These are phyloP conservation scores for Aspergillus haitiensis DNA, from an alignment of 495 filamentous ascomycete genomes.

Conservation along the genomic window DNA sequence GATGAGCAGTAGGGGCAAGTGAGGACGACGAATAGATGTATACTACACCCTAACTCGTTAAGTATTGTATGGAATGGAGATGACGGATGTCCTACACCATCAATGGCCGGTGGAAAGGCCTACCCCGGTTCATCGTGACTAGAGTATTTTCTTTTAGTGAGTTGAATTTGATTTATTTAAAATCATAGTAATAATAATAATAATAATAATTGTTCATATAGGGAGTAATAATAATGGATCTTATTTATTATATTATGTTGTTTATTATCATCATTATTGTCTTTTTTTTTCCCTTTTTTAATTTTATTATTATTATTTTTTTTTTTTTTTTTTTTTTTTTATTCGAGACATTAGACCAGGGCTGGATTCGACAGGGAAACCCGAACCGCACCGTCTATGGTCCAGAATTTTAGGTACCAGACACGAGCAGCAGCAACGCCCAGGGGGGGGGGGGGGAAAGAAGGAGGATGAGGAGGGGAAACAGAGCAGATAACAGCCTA, in stretches of 20 bases:
- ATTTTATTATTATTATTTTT: conserved; percentile 8
- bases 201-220: too few species aligned
- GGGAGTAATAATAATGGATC: too few species aligned
- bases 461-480: not conserved
- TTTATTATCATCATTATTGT: not conserved
- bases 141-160: not conserved
- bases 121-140: conserved; percentile 10
- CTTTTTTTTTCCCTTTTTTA: not conserved
- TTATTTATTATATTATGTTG: too few species aligned
- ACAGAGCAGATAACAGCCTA: not conserved
- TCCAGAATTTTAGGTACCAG: conserved; percentile 2
- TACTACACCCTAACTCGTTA: conserved; percentile 9
- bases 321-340: conserved; percentile 12
- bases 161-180: not conserved
- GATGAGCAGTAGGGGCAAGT: conserved; percentile 5
- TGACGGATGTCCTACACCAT: conserved; percentile 4
- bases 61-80: not conserved
- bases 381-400: not conserved
- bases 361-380: conserved; percentile 16
- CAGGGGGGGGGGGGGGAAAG: conserved; percentile 9
- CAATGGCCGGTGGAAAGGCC: conserved; percentile 8
- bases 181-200: not conserved
- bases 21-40: conserved; percentile 11
- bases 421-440: conserved; percentile 9
- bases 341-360: conserved; percentile 6